Conservation (phyloP, 768 basidiomycete genomes). For the Strobilomyces confusus region DNA sequence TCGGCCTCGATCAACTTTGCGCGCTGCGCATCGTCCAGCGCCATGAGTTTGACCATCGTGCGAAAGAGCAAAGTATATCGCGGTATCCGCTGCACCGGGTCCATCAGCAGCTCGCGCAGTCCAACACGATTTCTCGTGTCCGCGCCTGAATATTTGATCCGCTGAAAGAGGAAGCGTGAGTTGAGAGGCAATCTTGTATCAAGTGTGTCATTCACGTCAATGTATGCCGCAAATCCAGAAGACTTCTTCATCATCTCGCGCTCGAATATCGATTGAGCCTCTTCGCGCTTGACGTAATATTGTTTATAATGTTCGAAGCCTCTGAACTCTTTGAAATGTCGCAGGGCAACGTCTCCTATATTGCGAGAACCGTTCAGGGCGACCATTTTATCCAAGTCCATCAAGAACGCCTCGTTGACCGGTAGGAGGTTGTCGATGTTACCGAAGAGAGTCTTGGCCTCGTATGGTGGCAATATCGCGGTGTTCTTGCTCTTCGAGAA, state of each 20-base stretch:
- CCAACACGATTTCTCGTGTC: conserved; percentile 80
- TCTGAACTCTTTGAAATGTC: conserved; percentile 77
- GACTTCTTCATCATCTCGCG: conserved; percentile 75
- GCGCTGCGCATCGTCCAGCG: conserved; percentile 70
- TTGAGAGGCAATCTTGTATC: conserved; percentile 8
- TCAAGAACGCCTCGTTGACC: conserved; percentile 85
- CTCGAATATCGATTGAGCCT: conserved; percentile 86
- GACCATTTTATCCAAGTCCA: conserved; percentile 77
- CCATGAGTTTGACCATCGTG: conserved; percentile 89
- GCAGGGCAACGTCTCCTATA: conserved; percentile 80
- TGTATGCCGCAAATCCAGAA: conserved; percentile 78
- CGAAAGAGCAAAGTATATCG: conserved; percentile 91
- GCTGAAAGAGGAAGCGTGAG: conserved; percentile 39
- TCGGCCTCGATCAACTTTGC: conserved; percentile 79
- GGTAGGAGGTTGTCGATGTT: conserved; percentile 88
- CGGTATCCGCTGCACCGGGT: conserved; percentile 94
- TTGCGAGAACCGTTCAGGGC: conserved; percentile 51
- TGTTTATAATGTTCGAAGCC: conserved; percentile 91
- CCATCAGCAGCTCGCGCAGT: conserved; percentile 89
- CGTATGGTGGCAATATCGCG: conserved; percentile 82
- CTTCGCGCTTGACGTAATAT: conserved; percentile 90
- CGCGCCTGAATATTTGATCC: conserved; percentile 79
- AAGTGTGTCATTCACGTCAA: conserved; percentile 64
- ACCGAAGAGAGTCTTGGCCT: conserved; percentile 90
- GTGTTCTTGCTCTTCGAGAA: conserved; percentile 84